These are phyloP conservation scores for Physcomitrellopsis africana DNA, from an alignment of 225 moss, liverwort and hornwort genomes.

Conservation along the genomic window DNA sequence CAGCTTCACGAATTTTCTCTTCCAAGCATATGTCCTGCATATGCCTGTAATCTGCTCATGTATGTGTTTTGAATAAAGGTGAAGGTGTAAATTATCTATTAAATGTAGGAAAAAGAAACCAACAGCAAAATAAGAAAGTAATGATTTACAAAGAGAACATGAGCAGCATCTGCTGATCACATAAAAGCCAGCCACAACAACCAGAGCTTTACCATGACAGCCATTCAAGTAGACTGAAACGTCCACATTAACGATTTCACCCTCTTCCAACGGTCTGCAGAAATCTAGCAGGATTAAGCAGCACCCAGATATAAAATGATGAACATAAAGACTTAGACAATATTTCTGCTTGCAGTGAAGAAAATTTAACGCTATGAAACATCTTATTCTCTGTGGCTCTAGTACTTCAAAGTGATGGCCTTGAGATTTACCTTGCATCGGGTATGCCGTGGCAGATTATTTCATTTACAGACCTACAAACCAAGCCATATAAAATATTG, in stretches of 20 bases:
- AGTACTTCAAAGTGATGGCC: not conserved
- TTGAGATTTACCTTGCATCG: constrained; percentile 77
- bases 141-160: not conserved
- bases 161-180: constrained; percentile 17
- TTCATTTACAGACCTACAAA: constrained; percentile 92
- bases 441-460: constrained; percentile 96
- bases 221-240: constrained; percentile 80
- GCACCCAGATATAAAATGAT: constrained; percentile 9
- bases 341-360: constrained; percentile 2
- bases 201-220: constrained; percentile 69
- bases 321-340: not conserved
- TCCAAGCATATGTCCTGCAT: not conserved
- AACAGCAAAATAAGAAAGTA: constrained; percentile 5
- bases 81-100: constrained; percentile 11
- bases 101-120: not conserved
- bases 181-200: constrained; percentile 3
- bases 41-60: not conserved
- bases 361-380: not conserved
- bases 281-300: constrained; percentile 1
- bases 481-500: constrained; percentile 32
- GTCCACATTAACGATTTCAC: constrained; percentile 93
- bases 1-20: constrained; percentile 9
- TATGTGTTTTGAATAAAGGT: not conserved
- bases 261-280: constrained; percentile 84
- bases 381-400: not conserved